Evolutionary conservation across 2,329 filamentous ascomycete species (phyloP).

Genomic region (Alternaria postmessia): DNA sequence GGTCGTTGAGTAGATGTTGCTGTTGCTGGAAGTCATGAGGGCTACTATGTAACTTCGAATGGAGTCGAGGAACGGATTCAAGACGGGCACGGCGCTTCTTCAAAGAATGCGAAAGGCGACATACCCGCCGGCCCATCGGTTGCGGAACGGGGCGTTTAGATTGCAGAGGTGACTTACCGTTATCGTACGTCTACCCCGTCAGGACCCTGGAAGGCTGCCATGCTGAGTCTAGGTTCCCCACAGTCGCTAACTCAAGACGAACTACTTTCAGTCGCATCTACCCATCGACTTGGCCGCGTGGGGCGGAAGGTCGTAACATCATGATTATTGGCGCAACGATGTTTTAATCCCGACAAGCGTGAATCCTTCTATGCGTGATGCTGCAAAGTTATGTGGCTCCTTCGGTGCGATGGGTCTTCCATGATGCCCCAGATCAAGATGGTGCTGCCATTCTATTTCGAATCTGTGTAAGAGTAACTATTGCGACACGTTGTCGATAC

Average conservation of each 20-base stretch:
- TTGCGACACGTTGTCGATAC: background rate
- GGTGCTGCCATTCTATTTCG: background rate
- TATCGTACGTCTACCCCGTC: slow-evolving; percentile 3
- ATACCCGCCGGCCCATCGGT: background rate
- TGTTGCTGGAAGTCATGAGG: slow-evolving; percentile 4
- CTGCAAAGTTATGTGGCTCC: slow-evolving; percentile 5
- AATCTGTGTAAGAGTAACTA: background rate
- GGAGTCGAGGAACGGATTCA: background rate
- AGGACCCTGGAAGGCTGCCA: background rate
- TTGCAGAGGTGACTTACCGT: background rate
- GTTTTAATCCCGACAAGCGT: slow-evolving; percentile 3
- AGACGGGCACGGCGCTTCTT: background rate
- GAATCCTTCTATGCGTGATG: slow-evolving; percentile 7
- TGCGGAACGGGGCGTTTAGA: background rate
- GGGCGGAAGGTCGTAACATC: background rate
- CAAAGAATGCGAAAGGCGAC: background rate
- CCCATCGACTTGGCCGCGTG: background rate
- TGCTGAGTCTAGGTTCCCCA: slow-evolving; percentile 7
- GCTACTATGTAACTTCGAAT: background rate
- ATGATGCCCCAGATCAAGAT: background rate
- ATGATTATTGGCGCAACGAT: slow-evolving; percentile 5
- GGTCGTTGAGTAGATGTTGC: slow-evolving; percentile 4
- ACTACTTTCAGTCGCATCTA: background rate
- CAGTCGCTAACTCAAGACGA: slow-evolving; percentile 1
- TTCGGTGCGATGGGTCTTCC: background rate